Evolutionary conservation across 164 flowering plant species (phyloP), one percentile per base, ranked within the genome.

Genomic region (Saururus chinensis): DNA sequence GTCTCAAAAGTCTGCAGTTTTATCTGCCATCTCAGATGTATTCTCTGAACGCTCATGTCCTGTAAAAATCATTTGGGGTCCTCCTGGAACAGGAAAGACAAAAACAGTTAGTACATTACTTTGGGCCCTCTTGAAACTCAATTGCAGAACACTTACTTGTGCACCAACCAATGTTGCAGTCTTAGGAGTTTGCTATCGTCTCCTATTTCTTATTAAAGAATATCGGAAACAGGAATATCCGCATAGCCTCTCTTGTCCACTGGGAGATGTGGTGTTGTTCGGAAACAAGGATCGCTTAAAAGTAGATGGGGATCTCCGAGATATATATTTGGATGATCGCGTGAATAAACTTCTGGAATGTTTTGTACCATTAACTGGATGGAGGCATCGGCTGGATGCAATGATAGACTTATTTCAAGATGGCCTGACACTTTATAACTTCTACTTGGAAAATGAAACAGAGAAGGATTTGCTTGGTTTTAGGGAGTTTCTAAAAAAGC

Each of bases 11-110:
- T 45, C 57, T n/a, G 86, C 95, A 30, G 72, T 90, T 23, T 12
- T 59, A 1, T 57, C 69, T 41, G 74, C 80, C 49, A 63, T 87
- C 52, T 3, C 30, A 11, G 60, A 57, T 48, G 16, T 71, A 30
- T 56, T 66, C 6, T 81, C 83, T 56, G 13, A 59, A 14, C 80
- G 80, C 57, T 70, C 62, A 66, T 51, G 81, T 45, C 58, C 74
- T 12, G 68, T 82, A 7, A 71, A 83, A 49, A 85, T 85, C 40
- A 73, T 89, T 19, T 82, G 93, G 89, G 93, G 96, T 12, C 93
- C 91, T 1, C 91, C 91, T 0, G 91, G 92, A 16, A 86, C 96
- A 0, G 96, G 92, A 12, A 89, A 86, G 52, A 89, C 96, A 0
- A 80, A 79, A 66, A 84, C 93, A 1, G 55, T 81, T 9, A 64